These are phyloP conservation scores for Cordyceps militaris DNA, from an alignment of 2,329 filamentous ascomycete species.

Conservation along the genomic window DNA sequence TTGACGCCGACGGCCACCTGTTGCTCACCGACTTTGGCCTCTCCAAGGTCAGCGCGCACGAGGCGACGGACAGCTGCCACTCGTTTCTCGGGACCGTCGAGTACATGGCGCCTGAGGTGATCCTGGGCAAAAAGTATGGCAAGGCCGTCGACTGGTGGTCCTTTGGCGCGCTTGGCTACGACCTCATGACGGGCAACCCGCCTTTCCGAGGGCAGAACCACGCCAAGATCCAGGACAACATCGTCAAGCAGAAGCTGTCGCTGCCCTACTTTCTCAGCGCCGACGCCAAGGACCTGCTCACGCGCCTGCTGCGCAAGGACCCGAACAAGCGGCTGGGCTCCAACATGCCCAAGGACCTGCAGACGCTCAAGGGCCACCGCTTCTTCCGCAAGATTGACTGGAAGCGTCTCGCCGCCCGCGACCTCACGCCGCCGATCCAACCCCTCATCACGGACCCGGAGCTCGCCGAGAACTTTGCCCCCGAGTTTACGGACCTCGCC, in stretches of 20 bases:
- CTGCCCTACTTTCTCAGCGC: conserved; percentile 86
- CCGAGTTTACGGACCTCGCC: conserved; percentile 82
- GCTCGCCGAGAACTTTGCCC: conserved; percentile 89
- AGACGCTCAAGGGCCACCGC: conserved; percentile 79
- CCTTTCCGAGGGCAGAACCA: conserved; percentile 89
- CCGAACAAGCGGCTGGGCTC: conserved; percentile 82
- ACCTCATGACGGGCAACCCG: conserved; percentile 85
- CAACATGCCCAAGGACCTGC: conserved; percentile 82
- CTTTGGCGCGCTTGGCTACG: conserved; percentile 83
- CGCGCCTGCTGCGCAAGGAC: conserved; percentile 83
- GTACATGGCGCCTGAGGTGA: conserved; percentile 97
- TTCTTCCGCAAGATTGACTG: conserved; percentile 98
- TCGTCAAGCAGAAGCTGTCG: conserved; percentile 82
- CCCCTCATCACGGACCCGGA: conserved; percentile 94
- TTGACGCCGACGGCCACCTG: conserved; percentile 86
- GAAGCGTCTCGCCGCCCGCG: conserved; percentile 74
- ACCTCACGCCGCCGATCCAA: conserved; percentile 81
- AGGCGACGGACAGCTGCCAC: conserved; percentile 60
- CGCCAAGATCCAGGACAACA: conserved; percentile 92
- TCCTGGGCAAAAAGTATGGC: conserved; percentile 81
- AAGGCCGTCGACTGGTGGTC: conserved; percentile 99
- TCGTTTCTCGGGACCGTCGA: conserved; percentile 92
- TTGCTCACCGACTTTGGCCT: conserved; percentile 95
- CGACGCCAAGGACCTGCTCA: conserved; percentile 91
- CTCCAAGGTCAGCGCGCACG: conserved; percentile 77